Evolutionary conservation across 805 yeast species (phyloP), one percentile per base, ranked within the genome.

Genomic region (Diddensiella caesifluorescens): DNA sequence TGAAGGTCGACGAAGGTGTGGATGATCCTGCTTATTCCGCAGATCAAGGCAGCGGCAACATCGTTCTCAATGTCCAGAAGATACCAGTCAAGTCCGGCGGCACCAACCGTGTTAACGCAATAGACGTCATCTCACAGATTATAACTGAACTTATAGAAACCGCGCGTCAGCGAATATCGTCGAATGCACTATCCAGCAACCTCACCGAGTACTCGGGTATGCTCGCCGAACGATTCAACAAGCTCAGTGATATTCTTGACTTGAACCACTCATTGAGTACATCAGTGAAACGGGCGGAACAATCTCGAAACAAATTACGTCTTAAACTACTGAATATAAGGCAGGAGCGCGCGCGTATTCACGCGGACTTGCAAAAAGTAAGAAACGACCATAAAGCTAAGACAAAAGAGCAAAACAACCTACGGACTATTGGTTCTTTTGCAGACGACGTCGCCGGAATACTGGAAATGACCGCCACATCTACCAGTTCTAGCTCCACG

Each of bases 51-150:
- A 10, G 22, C 36, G 12, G 5, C 12, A 6, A n/a, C 5, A 5
- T 19, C 20, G 31, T 28, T 26, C 26, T 26, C 26, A 32, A 47
- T 10, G 34, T 42, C 12, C 39, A 44, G n/a, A 51, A 51, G 23
- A 41, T 49, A n/a, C 50, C 53, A 7, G 27, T 32, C 4, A 29
- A 28, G 3, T 32, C 30, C 5, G 50, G 52, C 3, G 55, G 53
- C 2, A 45, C 48, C 5, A 38, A 37, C 22, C 32, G 39, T 18
- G 36, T 49, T 19, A 51, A 45, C 29, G 52, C 48, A 1, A 36
- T 47, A 3, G 55, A 51, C 32, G 45, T 51, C 2, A 39, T 47
- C 12, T 29, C 47, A 2, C 47, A 46, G 21, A 31, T 41, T 2
- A 39, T 45, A 5, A 15, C 29, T 9, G 49, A 48, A 12, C 23